Evolutionary conservation across 2,329 filamentous ascomycete species (phyloP), one percentile per base, ranked within the genome.

Genomic region (Aspergillus japonicus): DNA sequence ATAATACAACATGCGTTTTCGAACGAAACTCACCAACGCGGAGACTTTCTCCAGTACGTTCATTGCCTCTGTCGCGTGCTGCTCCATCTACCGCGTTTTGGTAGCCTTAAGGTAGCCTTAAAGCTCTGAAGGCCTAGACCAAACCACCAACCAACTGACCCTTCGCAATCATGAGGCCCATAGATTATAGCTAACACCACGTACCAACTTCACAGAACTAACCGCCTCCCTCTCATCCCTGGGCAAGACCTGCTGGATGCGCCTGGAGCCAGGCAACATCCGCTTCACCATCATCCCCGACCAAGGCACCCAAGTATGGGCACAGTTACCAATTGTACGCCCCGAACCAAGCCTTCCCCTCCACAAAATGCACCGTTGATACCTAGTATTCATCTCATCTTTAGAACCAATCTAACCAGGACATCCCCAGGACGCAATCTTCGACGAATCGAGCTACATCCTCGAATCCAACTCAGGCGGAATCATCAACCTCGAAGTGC

Each of bases 201-300:
- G 14, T 48, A 2, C 16, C 23, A 23, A 10, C 21, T 21, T n/a
- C 54, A 4, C 68, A 87, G 86, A 87, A 69, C 80, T 88, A 63
- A 85, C 83, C 12, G 84, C 85, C 14, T 88, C 86, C 5, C 80
- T 89, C 55, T 81, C 84, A 29, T 87, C 85, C 14, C 77, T 89
- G 19, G 91, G 92, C 66, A 92, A 94, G 76, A 89, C 96, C 63
- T 92, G 91, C 50, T 96, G 93, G 92, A 83, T 96, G 64, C 90
- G 92, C 66, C 85, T 99, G 35, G 91, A 94, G 78, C 87, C 96
- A 78, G 88, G 93, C 60, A 88, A 89, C 57, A 88, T 94, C 58
- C 92, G 93, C 68, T 96, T 99, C 79, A 98, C 95, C 61, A 91
- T 98, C 70, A 94, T 98, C 63, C 93, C 95, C 0, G 92, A 97